phyloP scores from a whole-genome alignment of 441 rosid species.

The Viola pubescens region DNA sequence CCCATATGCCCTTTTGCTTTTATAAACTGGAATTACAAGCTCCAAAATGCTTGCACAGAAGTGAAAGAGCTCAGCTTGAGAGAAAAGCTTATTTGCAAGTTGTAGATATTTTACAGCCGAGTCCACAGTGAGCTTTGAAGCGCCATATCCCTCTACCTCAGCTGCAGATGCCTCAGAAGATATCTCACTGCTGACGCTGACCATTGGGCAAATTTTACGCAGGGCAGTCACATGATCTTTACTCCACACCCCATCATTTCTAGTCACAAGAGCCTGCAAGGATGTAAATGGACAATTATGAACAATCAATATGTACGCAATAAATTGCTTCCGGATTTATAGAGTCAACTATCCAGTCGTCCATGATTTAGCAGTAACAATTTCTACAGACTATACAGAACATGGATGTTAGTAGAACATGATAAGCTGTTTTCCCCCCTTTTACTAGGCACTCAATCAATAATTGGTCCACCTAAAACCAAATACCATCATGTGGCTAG shows the following conservation, averaged over 20 bases:
- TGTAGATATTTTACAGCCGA: conserved; percentile 97
- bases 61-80: conserved; percentile 96
- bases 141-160: conserved; percentile 98
- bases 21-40: conserved; percentile 94
- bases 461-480: too few species aligned
- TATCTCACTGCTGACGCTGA: conserved; percentile 81
- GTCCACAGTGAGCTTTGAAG: conserved; percentile 98
- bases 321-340: conserved; percentile 2
- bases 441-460: too few species aligned
- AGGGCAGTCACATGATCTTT: conserved; percentile 80
- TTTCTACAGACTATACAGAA: too few species aligned
- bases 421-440: too few species aligned
- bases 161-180: conserved; percentile 94
- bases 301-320: neutral
- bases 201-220: conserved; percentile 95
- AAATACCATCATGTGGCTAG: too few species aligned
- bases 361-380: neutral
- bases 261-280: conserved; percentile 87
- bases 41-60: conserved; percentile 96
- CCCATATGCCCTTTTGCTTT: conserved; percentile 93
- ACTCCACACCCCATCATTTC: conserved; percentile 99
- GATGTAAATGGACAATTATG: conserved; percentile 11
- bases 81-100: conserved; percentile 92
- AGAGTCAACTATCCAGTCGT: conserved; percentile 3
- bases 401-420: too few species aligned